Evolutionary conservation across 441 rosid genomes (phyloP).

Genomic region (Flueggea neowawraea): DNA sequence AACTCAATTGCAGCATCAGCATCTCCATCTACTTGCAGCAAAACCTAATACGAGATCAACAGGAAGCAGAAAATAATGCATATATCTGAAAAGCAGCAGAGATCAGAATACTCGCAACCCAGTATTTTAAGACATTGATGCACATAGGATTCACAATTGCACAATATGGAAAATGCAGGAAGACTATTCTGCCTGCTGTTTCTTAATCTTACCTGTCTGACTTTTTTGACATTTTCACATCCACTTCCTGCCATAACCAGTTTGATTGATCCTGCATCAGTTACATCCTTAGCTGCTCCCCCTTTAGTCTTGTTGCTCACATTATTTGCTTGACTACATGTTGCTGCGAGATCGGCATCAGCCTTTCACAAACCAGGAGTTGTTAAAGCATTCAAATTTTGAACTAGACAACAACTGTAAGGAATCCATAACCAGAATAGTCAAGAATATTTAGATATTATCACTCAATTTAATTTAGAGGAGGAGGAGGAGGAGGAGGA

Average conservation of each 20-base stretch:
- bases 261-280: constrained; percentile 54
- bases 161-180: neutral
- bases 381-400: constrained; percentile 63
- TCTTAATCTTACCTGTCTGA: constrained; percentile 70
- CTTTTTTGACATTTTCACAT: constrained; percentile 62
- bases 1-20: constrained; percentile 67
- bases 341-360: constrained; percentile 77
- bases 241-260: constrained; percentile 80
- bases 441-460: neutral
- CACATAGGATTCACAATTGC: neutral
- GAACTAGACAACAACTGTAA: constrained; percentile 1
- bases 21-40: constrained; percentile 21
- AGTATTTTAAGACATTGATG: neutral
- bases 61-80: constrained; percentile 9
- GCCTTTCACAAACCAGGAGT: constrained; percentile 71
- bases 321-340: constrained; percentile 62
- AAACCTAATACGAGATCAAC: constrained; percentile 28
- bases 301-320: constrained; percentile 42
- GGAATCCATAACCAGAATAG: constrained; percentile 8
- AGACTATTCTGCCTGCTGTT: constrained; percentile 49
- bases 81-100: constrained; percentile 3
- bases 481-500: too few species aligned
- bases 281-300: constrained; percentile 25
- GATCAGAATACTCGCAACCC: neutral
- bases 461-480: neutral